A percentile compares a stretch with the other conserved stretches of the same genome.
Evolutionary conservation across 2,329 filamentous ascomycete genomes (phyloP).

Genomic region (Incumbomyces delicatus): DNA sequence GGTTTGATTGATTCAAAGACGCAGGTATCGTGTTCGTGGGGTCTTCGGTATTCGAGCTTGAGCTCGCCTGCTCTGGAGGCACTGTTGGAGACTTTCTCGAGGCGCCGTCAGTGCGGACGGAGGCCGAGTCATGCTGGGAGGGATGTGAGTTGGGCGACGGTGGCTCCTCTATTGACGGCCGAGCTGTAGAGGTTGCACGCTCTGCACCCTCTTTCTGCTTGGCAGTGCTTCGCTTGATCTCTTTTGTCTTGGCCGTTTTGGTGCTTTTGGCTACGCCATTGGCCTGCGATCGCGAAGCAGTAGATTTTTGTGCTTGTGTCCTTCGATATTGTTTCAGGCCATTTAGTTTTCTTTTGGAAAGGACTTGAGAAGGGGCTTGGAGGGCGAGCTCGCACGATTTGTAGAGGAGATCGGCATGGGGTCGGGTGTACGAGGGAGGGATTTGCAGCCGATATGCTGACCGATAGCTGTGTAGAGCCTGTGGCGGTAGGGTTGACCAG

Average conservation of each 20-base stretch:
- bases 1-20: neutral
- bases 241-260: slow-evolving; percentile 10
- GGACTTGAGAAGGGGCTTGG: slow-evolving; percentile 35
- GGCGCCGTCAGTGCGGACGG: slow-evolving; percentile 6
- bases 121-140: slow-evolving; percentile 7
- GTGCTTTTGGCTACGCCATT: slow-evolving; percentile 5
- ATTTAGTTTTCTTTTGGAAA: slow-evolving; percentile 24
- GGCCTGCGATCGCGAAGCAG: slow-evolving; percentile 1
- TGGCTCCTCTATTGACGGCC: slow-evolving; percentile 11
- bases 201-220: slow-evolving; percentile 4
- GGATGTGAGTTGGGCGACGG: slow-evolving; percentile 8
- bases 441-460: slow-evolving; percentile 37
- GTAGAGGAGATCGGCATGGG: slow-evolving; percentile 39
- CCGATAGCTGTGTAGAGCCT: slow-evolving; percentile 37
- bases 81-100: slow-evolving; percentile 7
- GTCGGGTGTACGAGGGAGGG: slow-evolving; percentile 34
- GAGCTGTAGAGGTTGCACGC: slow-evolving; percentile 2
- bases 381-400: slow-evolving; percentile 34
- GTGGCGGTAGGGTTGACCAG: slow-evolving; percentile 13
- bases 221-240: neutral
- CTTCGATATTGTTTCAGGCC: slow-evolving; percentile 16
- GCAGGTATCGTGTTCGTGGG: neutral
- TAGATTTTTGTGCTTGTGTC: slow-evolving; percentile 7
- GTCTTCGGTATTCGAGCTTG: neutral
- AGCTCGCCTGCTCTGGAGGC: neutral